Percentiles rank a stretch among this genome's conserved stretches.
phyloP scores from a whole-genome alignment of 1,139 yeast genomes.

The Geotrichum restrictum region DNA sequence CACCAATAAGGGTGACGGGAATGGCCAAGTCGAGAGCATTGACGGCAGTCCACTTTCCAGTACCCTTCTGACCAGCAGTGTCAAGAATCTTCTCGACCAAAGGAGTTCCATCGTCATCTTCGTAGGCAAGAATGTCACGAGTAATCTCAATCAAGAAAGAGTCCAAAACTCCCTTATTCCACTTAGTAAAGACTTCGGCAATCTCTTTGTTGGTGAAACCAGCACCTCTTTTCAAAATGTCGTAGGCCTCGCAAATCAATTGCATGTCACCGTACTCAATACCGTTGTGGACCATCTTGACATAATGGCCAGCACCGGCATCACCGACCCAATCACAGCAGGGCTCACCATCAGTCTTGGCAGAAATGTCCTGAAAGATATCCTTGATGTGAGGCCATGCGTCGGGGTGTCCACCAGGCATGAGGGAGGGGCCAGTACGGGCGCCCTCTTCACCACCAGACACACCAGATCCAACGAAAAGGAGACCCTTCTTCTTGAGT shows the following conservation, averaged over 20 bases:
- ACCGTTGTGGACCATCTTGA: slow-evolving; percentile 99
- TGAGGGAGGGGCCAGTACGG: slow-evolving; percentile 96
- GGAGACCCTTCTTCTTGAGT: slow-evolving; percentile 79
- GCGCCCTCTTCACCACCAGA: slow-evolving; percentile 99
- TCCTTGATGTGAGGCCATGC: slow-evolving; percentile 99
- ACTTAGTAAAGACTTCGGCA: slow-evolving; percentile 82
- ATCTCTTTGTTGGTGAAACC: slow-evolving; percentile 87
- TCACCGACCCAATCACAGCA: slow-evolving; percentile 99
- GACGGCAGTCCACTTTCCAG: slow-evolving; percentile 99
- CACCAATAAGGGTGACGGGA: slow-evolving; percentile 98
- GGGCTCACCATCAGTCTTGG: slow-evolving; percentile 97
- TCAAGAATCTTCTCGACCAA: slow-evolving; percentile 94
- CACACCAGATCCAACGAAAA: slow-evolving; percentile 97
- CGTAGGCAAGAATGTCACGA: slow-evolving; percentile 84
- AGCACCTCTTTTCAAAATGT: slow-evolving; percentile 90
- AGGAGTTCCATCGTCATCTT: slow-evolving; percentile 80
- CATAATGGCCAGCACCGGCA: slow-evolving; percentile 98
- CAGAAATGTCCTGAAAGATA: slow-evolving; percentile 93
- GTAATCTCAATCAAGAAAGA: slow-evolving; percentile 97
- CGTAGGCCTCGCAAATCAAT: slow-evolving; percentile 96
- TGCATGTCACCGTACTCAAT: slow-evolving; percentile 99
- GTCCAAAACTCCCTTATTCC: slow-evolving; percentile 98
- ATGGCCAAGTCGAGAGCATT: slow-evolving; percentile 96
- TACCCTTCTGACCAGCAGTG: slow-evolving; percentile 98
- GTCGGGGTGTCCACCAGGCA: slow-evolving; percentile 98